Conservation (phyloP, 2,329 filamentous ascomycete genomes). For the Dactylonectria estremocensis region DNA sequence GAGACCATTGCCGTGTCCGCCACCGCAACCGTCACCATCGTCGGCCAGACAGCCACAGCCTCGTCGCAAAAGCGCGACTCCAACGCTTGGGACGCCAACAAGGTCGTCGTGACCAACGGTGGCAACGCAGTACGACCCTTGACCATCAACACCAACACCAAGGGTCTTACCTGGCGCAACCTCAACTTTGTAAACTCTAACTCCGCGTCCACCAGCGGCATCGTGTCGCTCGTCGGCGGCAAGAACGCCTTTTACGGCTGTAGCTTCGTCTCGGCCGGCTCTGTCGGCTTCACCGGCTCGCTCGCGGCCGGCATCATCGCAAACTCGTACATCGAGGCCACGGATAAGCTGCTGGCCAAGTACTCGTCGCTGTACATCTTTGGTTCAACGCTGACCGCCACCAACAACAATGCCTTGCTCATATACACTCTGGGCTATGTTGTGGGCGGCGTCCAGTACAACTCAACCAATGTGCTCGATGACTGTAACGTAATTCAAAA, state of each 20-base stretch:
- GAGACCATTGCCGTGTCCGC: constrained; percentile 58
- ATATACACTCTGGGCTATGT: constrained; percentile 58
- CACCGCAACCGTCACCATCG: constrained; percentile 59
- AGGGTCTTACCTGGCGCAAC: constrained; percentile 36
- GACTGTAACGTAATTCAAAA: constrained; percentile 54
- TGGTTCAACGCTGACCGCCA: constrained; percentile 59
- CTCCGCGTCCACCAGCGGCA: background rate
- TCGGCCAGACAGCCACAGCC: constrained; percentile 53
- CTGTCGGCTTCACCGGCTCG: constrained; percentile 44
- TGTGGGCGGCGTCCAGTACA: constrained; percentile 47
- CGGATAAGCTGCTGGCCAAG: constrained; percentile 59
- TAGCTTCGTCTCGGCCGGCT: constrained; percentile 58
- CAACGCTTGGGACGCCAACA: constrained; percentile 11
- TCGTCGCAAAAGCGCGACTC: constrained; percentile 50
- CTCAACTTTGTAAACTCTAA: constrained; percentile 42
- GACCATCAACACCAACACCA: constrained; percentile 17
- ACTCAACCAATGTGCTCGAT: constrained; percentile 60
- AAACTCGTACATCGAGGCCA: constrained; percentile 61
- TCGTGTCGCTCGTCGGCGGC: constrained; percentile 28
- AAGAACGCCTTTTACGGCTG: constrained; percentile 56
- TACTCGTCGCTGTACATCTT: constrained; percentile 60
- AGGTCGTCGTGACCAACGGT: constrained; percentile 37
- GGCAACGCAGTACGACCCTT: constrained; percentile 22
- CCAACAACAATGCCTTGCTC: constrained; percentile 47
- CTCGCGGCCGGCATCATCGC: constrained; percentile 57